These are phyloP conservation scores for Leptomonas seymouri DNA, from an alignment of 208 protist genomes.

Conservation along the genomic window DNA sequence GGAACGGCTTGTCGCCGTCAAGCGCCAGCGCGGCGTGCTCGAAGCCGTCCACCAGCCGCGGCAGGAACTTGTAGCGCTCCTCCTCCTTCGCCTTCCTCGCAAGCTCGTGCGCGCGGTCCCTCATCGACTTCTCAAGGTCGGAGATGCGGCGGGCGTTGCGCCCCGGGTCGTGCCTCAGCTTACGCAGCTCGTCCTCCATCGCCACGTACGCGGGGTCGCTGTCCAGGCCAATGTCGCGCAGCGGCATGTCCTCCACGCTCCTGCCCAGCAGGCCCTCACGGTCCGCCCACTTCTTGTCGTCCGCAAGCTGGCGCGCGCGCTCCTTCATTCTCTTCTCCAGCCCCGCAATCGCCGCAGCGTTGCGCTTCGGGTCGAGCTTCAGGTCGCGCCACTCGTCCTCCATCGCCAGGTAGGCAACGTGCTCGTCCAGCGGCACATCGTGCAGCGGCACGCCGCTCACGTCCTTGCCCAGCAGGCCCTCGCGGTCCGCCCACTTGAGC, in stretches of 20 bases:
- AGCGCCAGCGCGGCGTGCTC: constrained; percentile 46
- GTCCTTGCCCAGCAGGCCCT: constrained; percentile 53
- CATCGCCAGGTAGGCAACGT: constrained; percentile 36
- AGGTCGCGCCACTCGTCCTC: background rate
- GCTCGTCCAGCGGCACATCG: constrained; percentile 49
- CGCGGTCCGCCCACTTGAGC: constrained; percentile 47
- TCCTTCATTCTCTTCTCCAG: constrained; percentile 57
- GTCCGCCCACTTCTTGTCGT: constrained; percentile 50
- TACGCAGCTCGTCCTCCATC: constrained; percentile 41
- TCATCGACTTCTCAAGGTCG: constrained; percentile 54
- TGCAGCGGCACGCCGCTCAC: constrained; percentile 63
- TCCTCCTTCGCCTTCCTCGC: constrained; percentile 50
- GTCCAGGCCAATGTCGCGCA: constrained; percentile 40
- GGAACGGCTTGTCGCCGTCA: constrained; percentile 75
- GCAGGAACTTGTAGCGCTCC: constrained; percentile 58
- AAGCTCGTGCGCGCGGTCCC: constrained; percentile 56
- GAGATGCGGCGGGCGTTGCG: constrained; percentile 46
- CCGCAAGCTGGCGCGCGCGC: constrained; percentile 53
- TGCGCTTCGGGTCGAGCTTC: background rate
- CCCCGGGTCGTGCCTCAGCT: constrained; percentile 55
- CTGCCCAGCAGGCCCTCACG: constrained; percentile 40
- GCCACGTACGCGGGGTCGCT: constrained; percentile 37
- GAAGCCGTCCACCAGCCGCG: background rate
- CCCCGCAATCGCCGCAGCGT: constrained; percentile 36
- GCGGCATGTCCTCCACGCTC: constrained; percentile 48